Evolutionary conservation across 805 yeast species (phyloP), one percentile per base, ranked within the genome.

Genomic region (Starmerella bombi): DNA sequence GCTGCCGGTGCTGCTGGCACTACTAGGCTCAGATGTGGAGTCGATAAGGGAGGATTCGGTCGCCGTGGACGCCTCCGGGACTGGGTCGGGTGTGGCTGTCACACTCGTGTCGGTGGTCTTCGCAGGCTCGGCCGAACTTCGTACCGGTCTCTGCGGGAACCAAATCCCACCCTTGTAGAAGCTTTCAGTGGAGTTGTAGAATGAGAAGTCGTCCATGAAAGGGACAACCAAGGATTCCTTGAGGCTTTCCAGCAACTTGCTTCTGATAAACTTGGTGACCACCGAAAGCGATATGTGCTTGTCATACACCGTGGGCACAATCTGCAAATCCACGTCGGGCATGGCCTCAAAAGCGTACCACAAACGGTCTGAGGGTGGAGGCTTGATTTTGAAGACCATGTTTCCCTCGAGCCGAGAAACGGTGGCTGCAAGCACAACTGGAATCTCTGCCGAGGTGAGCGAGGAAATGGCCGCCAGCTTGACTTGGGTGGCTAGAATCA

Each of bases 91-190:
- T n/a, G n/a, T n/a, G n/a, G n/a, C n/a, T n/a, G n/a, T n/a, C n/a
- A n/a, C n/a, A n/a, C n/a, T n/a, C n/a, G n/a, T n/a, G n/a, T n/a
- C n/a, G n/a, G n/a, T n/a, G 12, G 12, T 12, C 12, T 23, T 23
- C 27, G 7, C 10, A 8, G 7, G 7, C 12, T 23, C 27, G 7
- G 27, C 27, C 27, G 7, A 7, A 8, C 12, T 12, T 23, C 12
- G 7, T 12, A 8, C 37, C 14, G 37, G 29, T 15, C 20, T 22
- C 21, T 36, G 14, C 22, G 32, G 30, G 48, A 79, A 85, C 97
- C 97, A 88, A 19, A 88, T 74, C 15, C 98, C 98, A 37, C 95
- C 98, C 48, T 95, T 71, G 58, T 75, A 91, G 12, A 83, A 59
- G 48, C 83, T 93, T 30, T 61, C 67, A 2, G 61, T 59, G 0